phyloP scores from a whole-genome alignment of 176 grass and related monocot species.

The Phoenix dactylifera region DNA sequence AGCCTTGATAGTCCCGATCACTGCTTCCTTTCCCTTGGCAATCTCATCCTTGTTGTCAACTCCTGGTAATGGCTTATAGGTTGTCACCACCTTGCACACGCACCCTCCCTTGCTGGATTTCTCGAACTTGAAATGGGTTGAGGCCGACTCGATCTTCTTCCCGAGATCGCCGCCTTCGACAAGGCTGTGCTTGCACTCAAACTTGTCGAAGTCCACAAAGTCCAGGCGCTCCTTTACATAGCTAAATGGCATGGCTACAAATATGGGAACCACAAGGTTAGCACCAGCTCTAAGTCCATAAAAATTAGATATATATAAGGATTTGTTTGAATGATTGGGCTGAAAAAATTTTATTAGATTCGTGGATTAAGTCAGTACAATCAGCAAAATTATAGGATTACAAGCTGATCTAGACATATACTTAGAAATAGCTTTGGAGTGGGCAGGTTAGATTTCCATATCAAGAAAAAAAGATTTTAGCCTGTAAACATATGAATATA shows the following conservation, averaged over 20 bases:
- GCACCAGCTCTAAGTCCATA: no score
- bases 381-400: no score
- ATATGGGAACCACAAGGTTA: no score
- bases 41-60: conserved; percentile 30
- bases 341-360: no score
- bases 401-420: no score
- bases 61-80: conserved; percentile 34
- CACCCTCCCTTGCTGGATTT: conserved; percentile 35
- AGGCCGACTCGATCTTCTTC: conserved; percentile 24
- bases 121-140: conserved; percentile 55
- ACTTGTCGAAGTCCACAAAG: conserved; percentile 41
- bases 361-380: no score
- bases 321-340: no score
- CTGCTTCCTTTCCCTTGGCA: conserved; percentile 33
- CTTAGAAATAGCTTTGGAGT: no score
- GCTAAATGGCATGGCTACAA: conserved; percentile 42
- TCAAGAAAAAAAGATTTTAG: no score
- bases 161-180: conserved; percentile 61
- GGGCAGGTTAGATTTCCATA: no score
- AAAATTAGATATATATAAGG: no score
- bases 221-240: conserved; percentile 55
- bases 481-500: no score
- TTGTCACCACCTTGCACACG: conserved; percentile 38
- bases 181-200: conserved; percentile 44
- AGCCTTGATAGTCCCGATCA: conserved; percentile 37